These are phyloP conservation scores for Trichoderma atroviride DNA, from an alignment of 2,329 filamentous ascomycete genomes.

Conservation along the genomic window DNA sequence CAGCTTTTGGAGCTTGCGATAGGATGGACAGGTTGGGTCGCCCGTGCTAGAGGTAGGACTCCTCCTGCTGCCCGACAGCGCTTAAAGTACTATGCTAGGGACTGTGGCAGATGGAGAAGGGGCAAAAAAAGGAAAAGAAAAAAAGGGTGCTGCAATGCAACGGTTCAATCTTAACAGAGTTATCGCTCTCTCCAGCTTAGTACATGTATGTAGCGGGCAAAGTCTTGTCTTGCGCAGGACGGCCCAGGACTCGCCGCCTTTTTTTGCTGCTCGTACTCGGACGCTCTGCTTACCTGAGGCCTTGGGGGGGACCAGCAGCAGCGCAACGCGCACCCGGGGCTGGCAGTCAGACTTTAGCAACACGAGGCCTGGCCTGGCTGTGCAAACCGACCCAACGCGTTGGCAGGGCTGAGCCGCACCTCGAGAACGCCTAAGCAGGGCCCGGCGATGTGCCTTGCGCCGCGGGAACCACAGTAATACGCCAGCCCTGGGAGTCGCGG, in stretches of 20 bases:
- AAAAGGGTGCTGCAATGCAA: not conserved
- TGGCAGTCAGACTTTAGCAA: constrained; percentile 26
- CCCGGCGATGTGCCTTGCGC: constrained; percentile 20
- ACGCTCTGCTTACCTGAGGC: not conserved
- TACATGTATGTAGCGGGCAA: not conserved
- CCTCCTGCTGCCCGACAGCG: not conserved
- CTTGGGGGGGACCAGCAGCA: not conserved
- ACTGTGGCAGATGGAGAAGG: not conserved
- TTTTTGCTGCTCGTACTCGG: not conserved
- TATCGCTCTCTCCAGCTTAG: not conserved
- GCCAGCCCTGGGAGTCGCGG: not conserved
- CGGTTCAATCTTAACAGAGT: not conserved
- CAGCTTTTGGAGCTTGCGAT: not conserved
- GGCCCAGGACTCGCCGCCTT: not conserved
- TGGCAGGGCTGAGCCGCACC: constrained; percentile 20
- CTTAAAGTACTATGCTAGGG: not conserved
- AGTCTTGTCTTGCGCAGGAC: not conserved
- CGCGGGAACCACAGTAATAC: constrained; percentile 13
- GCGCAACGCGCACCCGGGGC: not conserved
- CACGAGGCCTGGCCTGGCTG: constrained; percentile 22
- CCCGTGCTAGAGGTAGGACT: not conserved
- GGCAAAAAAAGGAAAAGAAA: not conserved
- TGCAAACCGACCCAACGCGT: not conserved
- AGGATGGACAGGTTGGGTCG: not conserved
- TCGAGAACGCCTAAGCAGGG: constrained; percentile 8